Evolutionary conservation across 352 stramenopile species (phyloP), one percentile per base, ranked within the genome.

Genomic region (Phytophthora chlamydospora): DNA sequence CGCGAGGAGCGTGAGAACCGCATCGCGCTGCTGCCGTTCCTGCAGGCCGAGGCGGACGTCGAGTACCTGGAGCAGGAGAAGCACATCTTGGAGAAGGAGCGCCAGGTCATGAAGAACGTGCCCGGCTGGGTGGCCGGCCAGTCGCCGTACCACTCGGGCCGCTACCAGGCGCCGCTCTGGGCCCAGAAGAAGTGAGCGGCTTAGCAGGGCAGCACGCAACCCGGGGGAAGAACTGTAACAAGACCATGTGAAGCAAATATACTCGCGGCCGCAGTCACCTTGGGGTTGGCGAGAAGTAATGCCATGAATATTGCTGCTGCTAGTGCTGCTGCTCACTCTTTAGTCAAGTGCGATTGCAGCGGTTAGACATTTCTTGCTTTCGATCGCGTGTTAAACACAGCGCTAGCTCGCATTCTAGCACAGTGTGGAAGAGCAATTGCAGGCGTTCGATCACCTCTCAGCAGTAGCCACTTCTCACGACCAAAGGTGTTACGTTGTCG

Each of bases 41-140:
- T 99, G 49, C 97, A 99, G 72, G 96, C 96, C 13, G 97, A 99
- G 70, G 89, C 94, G n/a, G 97, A 99, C 76, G 87, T 92, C 35
- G 82, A 95, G 67, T 92, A 90, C 66, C 68, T 96, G 33, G 71
- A 89, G 61, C 69, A 95, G 48, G 84, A 98, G 68, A 83, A 93
- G 39, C 85, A 95, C 48, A 82, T 96, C 51, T 83, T 97, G 53
- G 85, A 89, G 14, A 88, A 95, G 53, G 96, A 99, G 75, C 82
- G 79, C 56, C 85, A 97, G 68, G 89, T 98, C 68, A 98, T 99
- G 96, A 97, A 98, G 75, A 86, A 96, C 73, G 91, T 98, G 52
- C 84, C 83, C 31, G 96, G 92, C 46, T 98, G 93, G 94, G 75
- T 85, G 51, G 87, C 87, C 43, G 91, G 92, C 35, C 72, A 97